These are phyloP conservation scores for Zygosaccharomyces lentus DNA, from an alignment of 805 yeast genomes.

Conservation along the genomic window DNA sequence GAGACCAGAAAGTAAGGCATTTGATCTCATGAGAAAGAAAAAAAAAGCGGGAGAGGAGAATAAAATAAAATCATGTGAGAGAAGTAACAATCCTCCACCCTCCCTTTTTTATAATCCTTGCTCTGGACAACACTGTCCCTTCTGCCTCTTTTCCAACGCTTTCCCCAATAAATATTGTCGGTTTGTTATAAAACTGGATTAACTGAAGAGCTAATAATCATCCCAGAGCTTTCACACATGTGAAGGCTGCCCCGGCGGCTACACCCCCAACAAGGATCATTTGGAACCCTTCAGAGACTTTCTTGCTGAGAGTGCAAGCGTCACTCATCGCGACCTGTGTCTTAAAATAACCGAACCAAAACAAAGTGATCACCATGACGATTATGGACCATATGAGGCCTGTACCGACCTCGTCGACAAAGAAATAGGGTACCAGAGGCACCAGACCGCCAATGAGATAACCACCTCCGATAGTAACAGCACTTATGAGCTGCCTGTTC, in stretches of 20 bases:
- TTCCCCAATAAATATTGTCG: background rate
- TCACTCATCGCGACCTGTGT: slow-evolving; percentile 81
- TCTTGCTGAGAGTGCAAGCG: slow-evolving; percentile 56
- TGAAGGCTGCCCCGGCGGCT: slow-evolving; percentile 98
- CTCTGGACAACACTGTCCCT: background rate
- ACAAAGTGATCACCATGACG: slow-evolving; percentile 81
- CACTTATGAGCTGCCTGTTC: slow-evolving; percentile 82
- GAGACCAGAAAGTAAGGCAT: background rate
- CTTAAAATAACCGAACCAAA: slow-evolving; percentile 81
- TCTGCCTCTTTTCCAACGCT: background rate
- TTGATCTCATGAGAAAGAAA: background rate
- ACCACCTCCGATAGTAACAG: slow-evolving; percentile 82
- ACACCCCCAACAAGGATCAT: slow-evolving; percentile 95
- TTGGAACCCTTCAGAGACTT: slow-evolving; percentile 75
- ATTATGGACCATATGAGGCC: slow-evolving; percentile 73
- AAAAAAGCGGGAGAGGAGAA: background rate
- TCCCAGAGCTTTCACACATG: slow-evolving; percentile 72
- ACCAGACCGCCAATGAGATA: slow-evolving; percentile 91
- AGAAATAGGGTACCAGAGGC: slow-evolving; percentile 88
- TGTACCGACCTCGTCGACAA: slow-evolving; percentile 64
- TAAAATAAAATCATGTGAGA: too few species aligned
- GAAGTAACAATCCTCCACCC: background rate
- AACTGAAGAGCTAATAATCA: slow-evolving; percentile 8
- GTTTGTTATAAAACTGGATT: slow-evolving; percentile 1
- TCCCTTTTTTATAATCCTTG: background rate